A percentile compares a stretch with the other conserved stretches of the same genome.
phyloP scores from a whole-genome alignment of 345 rosid species.

The Eucalyptus erythrocorys region DNA sequence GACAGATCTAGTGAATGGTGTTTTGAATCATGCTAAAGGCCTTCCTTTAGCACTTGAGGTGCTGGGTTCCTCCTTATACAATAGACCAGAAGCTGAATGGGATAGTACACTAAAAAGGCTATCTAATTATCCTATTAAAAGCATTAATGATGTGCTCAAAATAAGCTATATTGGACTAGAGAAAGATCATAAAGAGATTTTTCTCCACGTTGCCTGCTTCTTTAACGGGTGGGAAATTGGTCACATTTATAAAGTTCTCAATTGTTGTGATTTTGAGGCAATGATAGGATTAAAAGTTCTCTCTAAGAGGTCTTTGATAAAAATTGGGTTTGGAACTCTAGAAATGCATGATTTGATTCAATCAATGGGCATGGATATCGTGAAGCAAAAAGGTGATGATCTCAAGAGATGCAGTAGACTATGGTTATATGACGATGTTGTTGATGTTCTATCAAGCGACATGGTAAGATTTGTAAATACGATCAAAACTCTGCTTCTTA shows the following conservation, averaged over 20 bases:
- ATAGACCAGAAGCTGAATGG: neutral
- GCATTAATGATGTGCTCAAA: neutral
- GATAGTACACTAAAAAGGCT: neutral
- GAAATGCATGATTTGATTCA: neutral
- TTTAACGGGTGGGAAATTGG: rapidly evolving
- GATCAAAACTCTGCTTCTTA: too few species aligned
- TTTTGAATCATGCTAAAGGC: neutral
- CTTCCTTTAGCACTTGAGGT: neutral
- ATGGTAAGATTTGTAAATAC: neutral
- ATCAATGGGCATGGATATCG: neutral
- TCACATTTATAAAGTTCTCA: rapidly evolving
- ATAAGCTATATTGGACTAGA: neutral
- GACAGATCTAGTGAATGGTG: neutral
- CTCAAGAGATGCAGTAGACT: rapidly evolving
- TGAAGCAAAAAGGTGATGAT: neutral
- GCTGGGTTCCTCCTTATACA: neutral
- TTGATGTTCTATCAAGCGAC: rapidly evolving
- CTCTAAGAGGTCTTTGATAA: neutral
- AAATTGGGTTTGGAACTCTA: rapidly evolving
- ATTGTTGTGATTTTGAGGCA: neutral
- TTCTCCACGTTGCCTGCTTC: neutral
- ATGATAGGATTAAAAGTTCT: neutral
- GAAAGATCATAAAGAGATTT: neutral
- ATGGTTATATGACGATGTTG: neutral
- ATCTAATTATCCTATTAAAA: rapidly evolving